Conservation (phyloP, 2,329 filamentous ascomycete species). For the Cladosporium sphaerospermum region DNA sequence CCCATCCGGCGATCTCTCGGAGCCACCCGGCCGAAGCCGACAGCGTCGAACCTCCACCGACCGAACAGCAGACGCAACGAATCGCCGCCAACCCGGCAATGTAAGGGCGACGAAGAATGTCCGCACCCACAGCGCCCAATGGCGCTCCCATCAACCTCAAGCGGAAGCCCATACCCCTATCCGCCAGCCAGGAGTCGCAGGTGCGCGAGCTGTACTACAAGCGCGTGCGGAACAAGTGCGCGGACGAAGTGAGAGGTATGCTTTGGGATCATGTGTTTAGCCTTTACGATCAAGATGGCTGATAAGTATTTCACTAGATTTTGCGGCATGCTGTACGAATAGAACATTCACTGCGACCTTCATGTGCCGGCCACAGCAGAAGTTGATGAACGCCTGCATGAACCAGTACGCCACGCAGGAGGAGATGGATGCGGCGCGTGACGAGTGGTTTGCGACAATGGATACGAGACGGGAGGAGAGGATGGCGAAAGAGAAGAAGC, state of each 20-base stretch:
- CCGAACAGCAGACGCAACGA: no score
- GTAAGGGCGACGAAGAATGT: background rate
- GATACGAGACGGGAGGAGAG: constrained; percentile 63
- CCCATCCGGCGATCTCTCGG: no score
- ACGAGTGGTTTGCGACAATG: constrained; percentile 84
- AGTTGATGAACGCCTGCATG: constrained; percentile 93
- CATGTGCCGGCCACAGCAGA: constrained; percentile 71
- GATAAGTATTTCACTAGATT: constrained; percentile 51
- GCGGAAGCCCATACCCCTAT: constrained; percentile 76
- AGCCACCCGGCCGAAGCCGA: no score
- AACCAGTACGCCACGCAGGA: constrained; percentile 72
- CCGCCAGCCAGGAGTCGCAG: constrained; percentile 72
- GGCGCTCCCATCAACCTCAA: constrained; percentile 21
- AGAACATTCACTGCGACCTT: constrained; percentile 85
- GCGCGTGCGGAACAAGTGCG: constrained; percentile 69
- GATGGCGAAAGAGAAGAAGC: constrained; percentile 48
- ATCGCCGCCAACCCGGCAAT: no score
- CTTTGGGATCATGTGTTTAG: background rate
- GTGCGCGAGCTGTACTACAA: constrained; percentile 76
- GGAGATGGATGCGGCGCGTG: constrained; percentile 80
- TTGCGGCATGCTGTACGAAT: constrained; percentile 81
- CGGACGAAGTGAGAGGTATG: constrained; percentile 47
- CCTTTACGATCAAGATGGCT: background rate
- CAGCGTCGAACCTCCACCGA: no score
- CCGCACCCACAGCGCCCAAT: constrained; percentile 15